Base-by-base conservation (phyloP, 1,284 basidiomycete genomes). In the Boletus sp. region DNA sequence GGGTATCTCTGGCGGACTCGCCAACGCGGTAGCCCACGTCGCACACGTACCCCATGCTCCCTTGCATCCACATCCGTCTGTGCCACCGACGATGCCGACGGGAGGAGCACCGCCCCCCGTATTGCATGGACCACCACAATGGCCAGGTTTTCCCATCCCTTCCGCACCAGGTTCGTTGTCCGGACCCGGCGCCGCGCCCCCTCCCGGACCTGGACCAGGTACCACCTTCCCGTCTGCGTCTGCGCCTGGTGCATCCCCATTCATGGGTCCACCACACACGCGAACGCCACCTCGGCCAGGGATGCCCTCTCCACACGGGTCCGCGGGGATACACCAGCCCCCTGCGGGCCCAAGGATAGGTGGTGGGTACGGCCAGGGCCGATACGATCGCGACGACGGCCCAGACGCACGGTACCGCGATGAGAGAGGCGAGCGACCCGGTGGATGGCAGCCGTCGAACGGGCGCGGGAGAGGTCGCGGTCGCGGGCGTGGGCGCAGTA, bases 401-500 rank as follows among this genome's bases (percentile, higher is more conserved):
- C 49, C 51, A 17, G 64, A 66, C n/a, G 50, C 54, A 14, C 60
- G 62, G 37, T 61, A 48, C 8, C 62, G 50, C 8, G 62, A 65
- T 9, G 58, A 63, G 41, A 44, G 57, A 17, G 57, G 44, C n/a
- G 61, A 65, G 8, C 57, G 65, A 17, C 14, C 32, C 2, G 50
- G 64, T 7, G 53, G 49, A 44, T 57, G 56, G 57, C 60, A 58
- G 16, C 38, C 47, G 2, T 3, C 54, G 5, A 60, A 62, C 32
- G 61, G 67, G 27, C 61, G 70, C 14, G 62, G 68, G 0, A 48
- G 67, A 39, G 66, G 72, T 9, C 52, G 72, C 10, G 65, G 68
- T 2, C 48, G 69, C 17, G 64, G 69, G 3, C 57, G 72, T 20
- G 67, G 68, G 8, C 57, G 58, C 8, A 41, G 42, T 38, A n/a